phyloP scores from a whole-genome alignment of 2,329 filamentous ascomycete genomes.

The Aspergillus sp. region DNA sequence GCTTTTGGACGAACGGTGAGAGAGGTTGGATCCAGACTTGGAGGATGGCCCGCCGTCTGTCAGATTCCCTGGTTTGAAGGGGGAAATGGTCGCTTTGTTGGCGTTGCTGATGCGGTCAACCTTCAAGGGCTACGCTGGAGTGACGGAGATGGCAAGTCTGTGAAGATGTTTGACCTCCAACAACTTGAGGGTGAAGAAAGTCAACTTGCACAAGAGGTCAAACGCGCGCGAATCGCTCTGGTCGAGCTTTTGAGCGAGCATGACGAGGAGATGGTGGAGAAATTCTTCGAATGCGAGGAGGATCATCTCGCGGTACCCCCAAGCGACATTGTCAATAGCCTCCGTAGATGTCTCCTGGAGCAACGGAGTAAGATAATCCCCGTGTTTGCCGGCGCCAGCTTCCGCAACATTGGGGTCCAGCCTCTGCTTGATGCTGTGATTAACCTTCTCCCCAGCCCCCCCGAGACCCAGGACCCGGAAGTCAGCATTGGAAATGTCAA shows the following conservation, averaged over 20 bases:
- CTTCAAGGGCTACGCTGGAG: slow-evolving; percentile 72
- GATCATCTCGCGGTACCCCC: slow-evolving; percentile 65
- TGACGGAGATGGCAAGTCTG: slow-evolving; percentile 58
- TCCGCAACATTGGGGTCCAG: slow-evolving; percentile 90
- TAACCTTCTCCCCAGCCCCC: slow-evolving; percentile 79
- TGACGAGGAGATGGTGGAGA: slow-evolving; percentile 80
- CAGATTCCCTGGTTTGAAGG: slow-evolving; percentile 91
- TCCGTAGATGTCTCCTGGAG: slow-evolving; percentile 68
- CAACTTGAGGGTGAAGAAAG: slow-evolving; percentile 48
- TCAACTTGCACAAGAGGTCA: slow-evolving; percentile 61
- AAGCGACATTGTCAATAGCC: slow-evolving; percentile 63
- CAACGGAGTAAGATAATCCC: slow-evolving; percentile 69
- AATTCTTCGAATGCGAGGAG: slow-evolving; percentile 72
- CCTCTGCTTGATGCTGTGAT: slow-evolving; percentile 83
- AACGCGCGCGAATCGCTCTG: slow-evolving; percentile 68
- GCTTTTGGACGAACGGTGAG: slow-evolving; percentile 78
- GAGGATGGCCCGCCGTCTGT: slow-evolving; percentile 83
- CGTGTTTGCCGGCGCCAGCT: slow-evolving; percentile 86
- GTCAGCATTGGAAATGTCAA: slow-evolving; percentile 61
- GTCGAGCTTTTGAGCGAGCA: slow-evolving; percentile 83
- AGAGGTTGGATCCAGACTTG: slow-evolving; percentile 74
- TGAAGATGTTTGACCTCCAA: slow-evolving; percentile 53
- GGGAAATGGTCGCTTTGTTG: slow-evolving; percentile 68
- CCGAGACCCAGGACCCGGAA: slow-evolving; percentile 73
- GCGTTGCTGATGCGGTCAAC: slow-evolving; percentile 78